These are phyloP conservation scores for Neotropicomus parvogracilis DNA, from an alignment of 1,284 basidiomycete species.

Conservation along the genomic window DNA sequence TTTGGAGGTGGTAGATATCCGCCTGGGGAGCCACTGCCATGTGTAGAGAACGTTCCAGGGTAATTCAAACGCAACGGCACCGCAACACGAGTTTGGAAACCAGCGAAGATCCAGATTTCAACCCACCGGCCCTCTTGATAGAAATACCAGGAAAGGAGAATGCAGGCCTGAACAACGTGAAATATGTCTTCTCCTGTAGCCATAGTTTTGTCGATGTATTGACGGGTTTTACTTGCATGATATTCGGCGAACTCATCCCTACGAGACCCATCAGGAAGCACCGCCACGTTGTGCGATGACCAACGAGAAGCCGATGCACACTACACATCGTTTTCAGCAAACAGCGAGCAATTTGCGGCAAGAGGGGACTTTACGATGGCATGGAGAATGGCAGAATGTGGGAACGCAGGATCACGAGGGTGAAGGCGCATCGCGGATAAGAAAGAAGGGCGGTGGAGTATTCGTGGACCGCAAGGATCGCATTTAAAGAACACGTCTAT, in stretches of 20 bases:
- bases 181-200: slow-evolving; percentile 81
- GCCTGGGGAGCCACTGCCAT: slow-evolving; percentile 61
- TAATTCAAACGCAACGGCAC: slow-evolving; percentile 78
- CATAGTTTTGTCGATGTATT: slow-evolving; percentile 81
- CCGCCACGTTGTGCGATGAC: slow-evolving; percentile 64
- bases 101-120: slow-evolving; percentile 85
- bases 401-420: slow-evolving; percentile 72
- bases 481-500: slow-evolving; percentile 79
- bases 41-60: slow-evolving; percentile 72
- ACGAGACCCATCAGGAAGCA: slow-evolving; percentile 66
- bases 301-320: slow-evolving; percentile 82
- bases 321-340: slow-evolving; percentile 39
- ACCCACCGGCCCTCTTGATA: slow-evolving; percentile 87
- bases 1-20: slow-evolving; percentile 78
- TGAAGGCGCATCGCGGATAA: slow-evolving; percentile 69
- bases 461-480: slow-evolving; percentile 76
- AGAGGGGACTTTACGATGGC: slow-evolving; percentile 53
- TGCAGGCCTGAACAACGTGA: slow-evolving; percentile 78
- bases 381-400: slow-evolving; percentile 78
- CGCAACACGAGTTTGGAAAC: slow-evolving; percentile 80
- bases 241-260: slow-evolving; percentile 79
- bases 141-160: slow-evolving; percentile 81
- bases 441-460: slow-evolving; percentile 78
- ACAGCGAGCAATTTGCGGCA: neutral
- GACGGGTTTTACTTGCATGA: slow-evolving; percentile 77